Percentiles rank a stretch among this genome's conserved stretches.
Conservation (phyloP, 345 rosid genomes). For the Citrus trifoliata region DNA sequence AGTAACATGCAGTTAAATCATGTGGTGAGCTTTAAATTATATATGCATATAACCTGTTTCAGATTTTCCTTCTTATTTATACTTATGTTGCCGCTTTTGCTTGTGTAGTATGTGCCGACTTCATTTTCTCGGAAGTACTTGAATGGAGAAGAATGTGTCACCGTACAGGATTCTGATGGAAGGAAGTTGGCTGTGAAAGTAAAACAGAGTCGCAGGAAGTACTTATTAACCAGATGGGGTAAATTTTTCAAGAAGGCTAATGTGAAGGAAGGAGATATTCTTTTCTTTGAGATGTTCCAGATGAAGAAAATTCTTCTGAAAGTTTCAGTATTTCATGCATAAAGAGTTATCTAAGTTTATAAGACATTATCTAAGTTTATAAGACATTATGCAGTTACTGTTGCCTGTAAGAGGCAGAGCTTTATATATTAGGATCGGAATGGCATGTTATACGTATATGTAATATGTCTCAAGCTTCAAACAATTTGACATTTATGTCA, state of each 20-base stretch:
- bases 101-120: slow-evolving; percentile 18
- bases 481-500: no score
- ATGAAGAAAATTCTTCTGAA: background rate
- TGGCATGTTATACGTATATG: no score
- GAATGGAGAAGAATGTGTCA: background rate
- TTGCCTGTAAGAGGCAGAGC: no score
- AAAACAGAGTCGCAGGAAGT: background rate
- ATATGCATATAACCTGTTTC: background rate
- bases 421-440: no score
- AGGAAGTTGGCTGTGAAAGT: background rate
- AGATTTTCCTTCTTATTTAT: background rate
- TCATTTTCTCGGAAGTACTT: background rate
- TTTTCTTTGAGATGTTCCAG: slow-evolving; percentile 2
- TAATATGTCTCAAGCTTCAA: no score
- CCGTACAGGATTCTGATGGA: background rate
- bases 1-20: rapidly evolving
- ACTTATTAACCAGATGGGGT: background rate
- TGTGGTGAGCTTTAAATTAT: background rate
- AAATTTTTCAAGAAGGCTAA: background rate
- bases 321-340: background rate
- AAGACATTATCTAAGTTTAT: background rate
- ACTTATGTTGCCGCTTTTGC: background rate
- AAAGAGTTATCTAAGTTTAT: background rate
- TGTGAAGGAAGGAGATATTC: slow-evolving; percentile 8
- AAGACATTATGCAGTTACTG: background rate